A percentile compares a stretch with the other conserved stretches of the same genome.
Conservation (phyloP, 495 filamentous ascomycete genomes). For the Opeltia flavorubescens region DNA sequence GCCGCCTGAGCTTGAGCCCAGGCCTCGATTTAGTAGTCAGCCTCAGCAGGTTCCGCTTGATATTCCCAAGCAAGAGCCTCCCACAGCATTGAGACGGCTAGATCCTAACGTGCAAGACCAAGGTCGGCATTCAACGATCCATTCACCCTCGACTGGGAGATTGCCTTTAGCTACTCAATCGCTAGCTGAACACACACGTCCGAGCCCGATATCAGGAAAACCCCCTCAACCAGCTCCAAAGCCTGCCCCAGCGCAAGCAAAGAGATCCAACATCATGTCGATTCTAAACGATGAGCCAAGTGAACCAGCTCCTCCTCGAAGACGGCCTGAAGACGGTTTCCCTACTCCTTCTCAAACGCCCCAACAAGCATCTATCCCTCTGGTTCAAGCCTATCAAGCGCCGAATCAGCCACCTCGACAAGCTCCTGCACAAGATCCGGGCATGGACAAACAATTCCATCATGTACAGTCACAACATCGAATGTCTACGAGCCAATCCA, state of each 20-base stretch:
- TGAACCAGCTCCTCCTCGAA: slow-evolving; percentile 36
- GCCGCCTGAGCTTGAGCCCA: background rate
- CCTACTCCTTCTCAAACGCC: slow-evolving; percentile 7
- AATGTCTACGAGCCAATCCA: slow-evolving; percentile 3
- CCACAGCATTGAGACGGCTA: slow-evolving; percentile 7
- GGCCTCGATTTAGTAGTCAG: background rate
- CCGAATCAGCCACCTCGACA: slow-evolving; percentile 5
- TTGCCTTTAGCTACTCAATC: slow-evolving; percentile 24
- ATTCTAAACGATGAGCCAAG: slow-evolving; percentile 44
- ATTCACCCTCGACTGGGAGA: slow-evolving; percentile 18
- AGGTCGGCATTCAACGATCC: slow-evolving; percentile 6
- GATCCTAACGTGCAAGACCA: slow-evolving; percentile 1
- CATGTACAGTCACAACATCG: slow-evolving; percentile 9
- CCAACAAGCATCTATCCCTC: slow-evolving; percentile 6
- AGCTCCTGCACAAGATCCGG: slow-evolving; percentile 4
- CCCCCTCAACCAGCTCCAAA: slow-evolving; percentile 22
- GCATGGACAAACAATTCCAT: background rate
- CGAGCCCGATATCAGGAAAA: slow-evolving; percentile 22
- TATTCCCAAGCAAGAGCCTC: slow-evolving; percentile 3
- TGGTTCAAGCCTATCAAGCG: slow-evolving; percentile 6
- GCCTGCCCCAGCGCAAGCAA: slow-evolving; percentile 35
- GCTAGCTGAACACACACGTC: slow-evolving; percentile 26
- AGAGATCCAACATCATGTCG: slow-evolving; percentile 45
- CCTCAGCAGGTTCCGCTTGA: slow-evolving; percentile 7
- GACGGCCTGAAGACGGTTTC: slow-evolving; percentile 21